Conservation (phyloP, 805 yeast species). For the Candida suzukii region DNA sequence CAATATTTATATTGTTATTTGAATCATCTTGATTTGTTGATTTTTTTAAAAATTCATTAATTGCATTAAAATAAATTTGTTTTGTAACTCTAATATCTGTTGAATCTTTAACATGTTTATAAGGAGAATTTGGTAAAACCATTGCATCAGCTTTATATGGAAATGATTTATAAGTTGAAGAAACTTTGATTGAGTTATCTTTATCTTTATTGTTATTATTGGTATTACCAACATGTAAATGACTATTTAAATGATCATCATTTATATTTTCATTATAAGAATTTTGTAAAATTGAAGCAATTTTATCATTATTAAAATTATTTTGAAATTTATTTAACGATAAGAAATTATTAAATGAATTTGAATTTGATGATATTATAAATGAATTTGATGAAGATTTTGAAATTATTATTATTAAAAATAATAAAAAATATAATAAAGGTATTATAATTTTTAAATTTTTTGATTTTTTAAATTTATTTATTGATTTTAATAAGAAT, state of each 20-base stretch:
- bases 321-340: neutral
- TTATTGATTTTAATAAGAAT: neutral
- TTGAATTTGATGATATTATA: neutral
- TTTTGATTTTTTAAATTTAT: slow-evolving; percentile 10
- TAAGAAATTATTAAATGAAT: neutral
- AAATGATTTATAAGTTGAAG: slow-evolving; percentile 16
- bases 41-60: slow-evolving; percentile 22
- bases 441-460: slow-evolving; percentile 12
- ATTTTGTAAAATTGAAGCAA: neutral
- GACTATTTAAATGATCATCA: slow-evolving; percentile 2
- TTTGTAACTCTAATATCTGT: slow-evolving; percentile 29
- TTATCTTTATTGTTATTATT: slow-evolving; percentile 1
- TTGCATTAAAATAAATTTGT: slow-evolving; percentile 25
- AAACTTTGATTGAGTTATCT: slow-evolving; percentile 13
- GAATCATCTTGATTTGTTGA: slow-evolving; percentile 17
- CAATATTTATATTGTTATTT: slow-evolving; percentile 10
- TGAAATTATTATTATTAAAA: slow-evolving; percentile 7
- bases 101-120: slow-evolving; percentile 26
- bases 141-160: slow-evolving; percentile 24
- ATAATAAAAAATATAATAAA: slow-evolving; percentile 10
- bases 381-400: slow-evolving; percentile 2
- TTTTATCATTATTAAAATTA: neutral
- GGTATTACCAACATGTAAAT: neutral
- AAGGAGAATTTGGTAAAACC: slow-evolving; percentile 32
- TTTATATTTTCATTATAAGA: neutral